Percentiles rank a stretch among this genome's conserved stretches.
phyloP scores from a whole-genome alignment of 1,139 yeast species.

The Debaryomyces subglobosus region DNA sequence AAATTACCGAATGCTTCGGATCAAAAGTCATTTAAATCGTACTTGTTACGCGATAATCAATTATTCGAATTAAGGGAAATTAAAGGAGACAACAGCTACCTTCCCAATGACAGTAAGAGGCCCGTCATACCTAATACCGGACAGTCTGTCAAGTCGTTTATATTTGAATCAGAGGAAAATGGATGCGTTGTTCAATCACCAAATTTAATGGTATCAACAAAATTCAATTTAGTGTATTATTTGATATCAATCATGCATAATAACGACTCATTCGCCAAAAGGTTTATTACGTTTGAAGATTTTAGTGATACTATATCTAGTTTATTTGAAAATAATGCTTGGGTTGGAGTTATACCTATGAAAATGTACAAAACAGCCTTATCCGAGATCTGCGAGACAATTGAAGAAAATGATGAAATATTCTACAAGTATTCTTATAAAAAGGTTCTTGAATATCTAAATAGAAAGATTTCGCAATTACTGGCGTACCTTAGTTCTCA shows the following conservation, averaged over 20 bases:
- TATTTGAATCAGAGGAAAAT: conserved; percentile 29
- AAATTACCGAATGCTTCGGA: conserved; percentile 28
- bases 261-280: conserved; percentile 28
- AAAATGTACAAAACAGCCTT: conserved; percentile 26
- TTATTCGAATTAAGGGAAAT: conserved; percentile 40
- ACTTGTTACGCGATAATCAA: conserved; percentile 19
- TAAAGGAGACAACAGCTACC: conserved; percentile 28
- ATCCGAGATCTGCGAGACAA: conserved; percentile 42
- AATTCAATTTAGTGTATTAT: conserved; percentile 45
- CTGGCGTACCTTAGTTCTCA: conserved; percentile 23
- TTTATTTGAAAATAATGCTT: conserved; percentile 21
- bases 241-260: conserved; percentile 41
- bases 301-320: conserved; percentile 42
- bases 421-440: conserved; percentile 48
- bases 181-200: conserved; percentile 40
- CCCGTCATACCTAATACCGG: conserved; percentile 24
- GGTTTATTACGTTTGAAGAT: conserved; percentile 53
- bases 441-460: conserved; percentile 36
- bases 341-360: conserved; percentile 31
- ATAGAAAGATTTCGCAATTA: conserved; percentile 32
- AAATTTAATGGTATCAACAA: conserved; percentile 43
- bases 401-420: conserved; percentile 49
- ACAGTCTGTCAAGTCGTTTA: conserved; percentile 38
- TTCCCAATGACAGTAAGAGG: conserved; percentile 17
- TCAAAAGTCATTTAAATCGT: conserved; percentile 21